Evolutionary conservation across 768 basidiomycete genomes (phyloP), one percentile per base, ranked within the genome.

Genomic region (Tremella yokohamensis): DNA sequence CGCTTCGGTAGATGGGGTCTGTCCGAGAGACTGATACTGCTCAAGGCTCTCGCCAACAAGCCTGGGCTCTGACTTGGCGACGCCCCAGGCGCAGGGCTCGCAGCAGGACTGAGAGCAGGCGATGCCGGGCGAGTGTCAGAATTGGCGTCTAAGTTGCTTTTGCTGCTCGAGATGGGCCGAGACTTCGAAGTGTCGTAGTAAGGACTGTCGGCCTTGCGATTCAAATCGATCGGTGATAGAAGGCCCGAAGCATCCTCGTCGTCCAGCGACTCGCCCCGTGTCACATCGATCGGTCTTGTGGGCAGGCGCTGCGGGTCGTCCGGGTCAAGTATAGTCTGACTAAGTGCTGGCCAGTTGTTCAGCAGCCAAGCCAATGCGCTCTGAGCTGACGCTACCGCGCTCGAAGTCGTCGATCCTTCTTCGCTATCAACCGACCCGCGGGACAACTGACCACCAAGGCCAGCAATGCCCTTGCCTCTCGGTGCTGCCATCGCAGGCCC

Each of bases 401-500:
- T 48, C 9, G 59, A 62, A 4, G 68, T 61, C 6, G 29, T 11
- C 11, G 29, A 34, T n/a, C 52, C 48, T 18, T 70, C 69, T 20
- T 63, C 55, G 59, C 67, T 61, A 15, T 58, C 54, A 19, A 60
- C 55, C 39, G 47, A 39, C 2, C 56, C 58, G 13, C 58, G 52
- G 29, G 29, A 34, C 29, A 34, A 11, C 4, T 56, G 39, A 18
- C 54, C 42, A 13, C 69, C 69, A 16, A 71, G 45, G 4, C 69
- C 69, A 38, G 61, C 49, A n/a, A 71, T 65, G 11, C 69, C 69
- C 49, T 58, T 62, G 3, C 62, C 60, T 38, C 69, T 34, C 11
- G 66, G 56, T 11, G 69, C 69, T 24, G 62, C 61, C 38, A 83
- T 63, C 13, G 76, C 66, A 1, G 72, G 70, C 8, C 80, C 82